Evolutionary conservation across 1,284 basidiomycete genomes (phyloP), one percentile per base, ranked within the genome.

Genomic region (Grifola frondosa): DNA sequence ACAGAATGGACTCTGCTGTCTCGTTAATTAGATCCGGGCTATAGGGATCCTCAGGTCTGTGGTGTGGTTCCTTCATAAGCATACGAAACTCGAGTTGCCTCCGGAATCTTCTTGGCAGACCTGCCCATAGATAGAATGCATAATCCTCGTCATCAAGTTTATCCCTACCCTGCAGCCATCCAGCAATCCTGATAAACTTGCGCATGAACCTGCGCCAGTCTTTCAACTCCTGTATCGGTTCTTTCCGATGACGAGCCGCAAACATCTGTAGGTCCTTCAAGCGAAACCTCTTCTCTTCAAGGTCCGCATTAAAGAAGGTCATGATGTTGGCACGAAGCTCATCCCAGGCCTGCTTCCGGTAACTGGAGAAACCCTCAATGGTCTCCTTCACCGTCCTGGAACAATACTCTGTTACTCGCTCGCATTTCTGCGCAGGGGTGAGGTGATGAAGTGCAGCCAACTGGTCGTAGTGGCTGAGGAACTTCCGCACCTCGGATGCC

Each of bases 291-390:
- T 39, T 39, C 5, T 19, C 21, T 22, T 39, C 37, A 4, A 39
- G 37, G 29, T 39, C 37, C 15, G 37, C 37, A 39, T 40, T 40
- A 29, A 29, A 40, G 38, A 31, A 40, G 21, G 32, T 30, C 13
- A 21, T 20, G 22, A 40, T 31, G 23, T 40, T 30, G n/a, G 17
- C 21, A 22, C 32, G 30, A 15, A 40, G 22, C 15, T 40, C 22
- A 12, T 21, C 22, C 38, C 38, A 40, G 30, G 30, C 25, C 9
- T 26, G 16, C 6, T 31, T n/a, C 22, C 21, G 20, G 20, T 24
- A 40, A 17, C 30, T 22, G 1, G 38, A 12, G 21, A 40, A 40
- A 17, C 38, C 38, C 21, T 40, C 29, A 15, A 40, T 32, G 29
- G 38, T 40, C 21, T 40, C 38, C 21, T 30, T 30, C 13, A 40